Conservation (phyloP, 2,329 filamentous ascomycete species). For the Colletotrichum horii region DNA sequence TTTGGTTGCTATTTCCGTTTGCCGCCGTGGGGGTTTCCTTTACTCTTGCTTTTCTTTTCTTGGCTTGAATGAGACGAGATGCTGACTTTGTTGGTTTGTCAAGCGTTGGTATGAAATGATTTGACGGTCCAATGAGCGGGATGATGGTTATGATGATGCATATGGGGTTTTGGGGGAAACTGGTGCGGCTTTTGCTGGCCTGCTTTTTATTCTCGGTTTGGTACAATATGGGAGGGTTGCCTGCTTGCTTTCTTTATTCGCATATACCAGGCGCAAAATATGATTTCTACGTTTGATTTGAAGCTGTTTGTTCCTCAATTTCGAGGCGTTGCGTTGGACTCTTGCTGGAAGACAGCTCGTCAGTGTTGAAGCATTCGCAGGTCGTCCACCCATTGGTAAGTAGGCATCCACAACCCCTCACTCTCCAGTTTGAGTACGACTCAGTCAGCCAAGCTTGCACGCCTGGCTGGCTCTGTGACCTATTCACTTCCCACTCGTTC, state of each 20-base stretch:
- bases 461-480: not conserved
- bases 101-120: not conserved
- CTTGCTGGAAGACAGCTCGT: not conserved
- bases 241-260: not conserved
- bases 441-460: not conserved
- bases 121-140: not conserved
- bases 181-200: not conserved
- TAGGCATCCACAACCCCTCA: no score
- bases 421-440: not conserved
- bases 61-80: not conserved
- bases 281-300: not conserved
- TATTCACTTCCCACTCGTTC: not conserved
- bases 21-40: not conserved
- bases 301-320: not conserved
- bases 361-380: not conserved
- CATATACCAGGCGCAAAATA: slow-evolving; percentile 1
- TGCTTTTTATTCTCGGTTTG: not conserved
- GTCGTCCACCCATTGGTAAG: not conserved
- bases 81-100: not conserved
- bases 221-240: not conserved
- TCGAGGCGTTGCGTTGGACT: not conserved
- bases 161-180: not conserved
- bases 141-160: not conserved
- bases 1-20: not conserved
- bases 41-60: not conserved